Evolutionary conservation across 768 basidiomycete species (phyloP), one percentile per base, ranked within the genome.

Genomic region (Cystobasidiopsis lactophilus): DNA sequence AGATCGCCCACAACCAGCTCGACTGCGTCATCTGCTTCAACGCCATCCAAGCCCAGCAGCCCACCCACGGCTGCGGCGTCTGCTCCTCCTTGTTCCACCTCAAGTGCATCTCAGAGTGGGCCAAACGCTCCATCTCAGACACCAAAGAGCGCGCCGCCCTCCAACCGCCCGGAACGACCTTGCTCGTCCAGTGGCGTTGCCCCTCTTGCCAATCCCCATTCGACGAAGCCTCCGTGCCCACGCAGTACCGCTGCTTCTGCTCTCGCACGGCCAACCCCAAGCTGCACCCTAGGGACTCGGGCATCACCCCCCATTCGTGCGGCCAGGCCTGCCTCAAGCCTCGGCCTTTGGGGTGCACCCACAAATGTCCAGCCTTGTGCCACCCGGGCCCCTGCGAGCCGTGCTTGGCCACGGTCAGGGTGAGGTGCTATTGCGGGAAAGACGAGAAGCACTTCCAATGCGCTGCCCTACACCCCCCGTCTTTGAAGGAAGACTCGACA

Each of bases 361-460:
- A 95, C 38, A 29, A 24, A 38, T 51, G 47, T 26, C 31, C 19
- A 30, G 61, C 62, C 21, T 52, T 71, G 14, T 96, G 91, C 62
- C 91, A 95, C 65, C 91, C 93, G 0, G 93, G 91, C 0, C 93
- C 91, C 0, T 98, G 93, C 67, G 89, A 89, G 0, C 86, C 86
- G 0, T 98, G 93, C 63, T 75, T 77, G 56, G 74, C 91, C 11
- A 82, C 80, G 4, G 76, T 81, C 0, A 73, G 75, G 40, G 67
- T 77, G n/a, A 69, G 72, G 1, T 98, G 93, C 63, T 78, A 82
- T 48, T 95, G 88, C 57, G 74, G 74, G 44, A 73, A 75, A 55
- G 71, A 75, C 31, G 65, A 69, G 1, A 68, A 81, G 44, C 71
- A 75, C 0, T 72, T 78, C 57, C 70, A 75, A 3, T 81, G 80